Percentiles rank a stretch among this genome's conserved stretches.
phyloP scores from a whole-genome alignment of 2,329 filamentous ascomycete species.

The Hymenoscyphus albidus region DNA sequence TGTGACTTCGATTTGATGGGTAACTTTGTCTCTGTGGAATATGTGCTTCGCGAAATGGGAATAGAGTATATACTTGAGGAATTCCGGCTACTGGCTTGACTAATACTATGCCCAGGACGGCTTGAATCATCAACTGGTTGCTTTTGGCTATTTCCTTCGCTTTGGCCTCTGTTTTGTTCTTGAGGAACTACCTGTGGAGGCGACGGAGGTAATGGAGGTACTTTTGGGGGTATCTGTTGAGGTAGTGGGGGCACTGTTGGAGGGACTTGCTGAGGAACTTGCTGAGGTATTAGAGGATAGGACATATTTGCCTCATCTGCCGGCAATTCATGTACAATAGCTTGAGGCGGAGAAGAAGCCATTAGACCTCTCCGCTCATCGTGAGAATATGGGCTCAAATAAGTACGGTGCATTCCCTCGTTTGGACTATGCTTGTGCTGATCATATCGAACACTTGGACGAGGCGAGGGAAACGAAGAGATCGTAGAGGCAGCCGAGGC shows the following conservation, averaged over 20 bases:
- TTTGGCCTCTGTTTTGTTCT: not conserved
- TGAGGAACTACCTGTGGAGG: not conserved
- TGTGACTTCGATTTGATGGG: constrained; percentile 7
- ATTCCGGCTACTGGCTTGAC: constrained; percentile 12
- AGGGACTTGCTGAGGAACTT: too few species aligned
- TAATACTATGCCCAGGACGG: constrained; percentile 4
- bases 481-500: constrained; percentile 11
- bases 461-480: constrained; percentile 17
- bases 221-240: too few species aligned
- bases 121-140: not conserved
- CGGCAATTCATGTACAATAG: not conserved
- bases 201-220: too few species aligned
- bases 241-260: too few species aligned
- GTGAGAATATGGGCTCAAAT: not conserved
- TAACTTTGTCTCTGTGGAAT: not conserved
- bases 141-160: not conserved
- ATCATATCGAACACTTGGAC: constrained; percentile 16
- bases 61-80: constrained; percentile 13
- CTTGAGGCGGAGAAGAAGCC: not conserved
- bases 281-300: not conserved
- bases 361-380: not conserved
- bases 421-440: constrained; percentile 16
- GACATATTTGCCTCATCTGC: not conserved
- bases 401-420: constrained; percentile 15
- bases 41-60: not conserved